A percentile compares a stretch with the other conserved stretches of the same genome.
Conservation (phyloP, 176 grass and related monocot genomes). For the Pontederia paniculata region DNA sequence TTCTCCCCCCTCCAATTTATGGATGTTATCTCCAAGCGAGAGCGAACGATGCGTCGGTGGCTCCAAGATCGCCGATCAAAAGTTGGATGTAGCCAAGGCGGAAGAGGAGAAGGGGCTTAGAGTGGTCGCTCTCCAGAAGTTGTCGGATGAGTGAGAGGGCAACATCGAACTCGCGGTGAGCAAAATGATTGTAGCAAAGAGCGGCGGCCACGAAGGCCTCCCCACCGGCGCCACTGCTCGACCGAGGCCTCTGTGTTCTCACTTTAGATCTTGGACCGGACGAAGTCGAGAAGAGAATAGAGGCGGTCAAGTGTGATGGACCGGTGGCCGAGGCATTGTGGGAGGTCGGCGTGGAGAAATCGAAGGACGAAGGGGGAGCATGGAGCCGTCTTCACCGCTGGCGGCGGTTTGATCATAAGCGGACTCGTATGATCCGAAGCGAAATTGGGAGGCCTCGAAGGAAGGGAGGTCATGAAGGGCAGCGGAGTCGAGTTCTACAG, state of each 20-base stretch:
- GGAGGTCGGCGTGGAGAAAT: conserved; percentile 65
- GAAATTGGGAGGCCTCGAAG: conserved; percentile 41
- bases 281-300: conserved; percentile 71
- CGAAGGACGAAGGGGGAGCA: conserved; percentile 65
- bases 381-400: conserved; percentile 1
- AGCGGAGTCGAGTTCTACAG: conserved; percentile 30
- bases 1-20: conserved; percentile 15
- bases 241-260: conserved; percentile 1
- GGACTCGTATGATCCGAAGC: conserved; percentile 30
- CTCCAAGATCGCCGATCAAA: conserved; percentile 68
- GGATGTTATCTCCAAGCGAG: conserved; percentile 20
- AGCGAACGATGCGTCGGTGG: conserved; percentile 44
- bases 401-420: conserved; percentile 13
- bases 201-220: conserved; percentile 36
- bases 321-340: conserved; percentile 55
- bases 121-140: conserved; percentile 33
- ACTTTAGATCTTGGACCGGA: conserved; percentile 28
- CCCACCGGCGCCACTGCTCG: conserved; percentile 43
- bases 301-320: conserved; percentile 69
- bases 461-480: conserved; percentile 33
- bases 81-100: conserved; percentile 79
- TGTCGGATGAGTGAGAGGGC: conserved; percentile 46
- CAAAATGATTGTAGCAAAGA: conserved; percentile 67
- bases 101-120: conserved; percentile 46
- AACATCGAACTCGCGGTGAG: conserved; percentile 91